These are phyloP conservation scores for Nicotiana undulata DNA, from an alignment of 257 asterid genomes.

Conservation along the genomic window DNA sequence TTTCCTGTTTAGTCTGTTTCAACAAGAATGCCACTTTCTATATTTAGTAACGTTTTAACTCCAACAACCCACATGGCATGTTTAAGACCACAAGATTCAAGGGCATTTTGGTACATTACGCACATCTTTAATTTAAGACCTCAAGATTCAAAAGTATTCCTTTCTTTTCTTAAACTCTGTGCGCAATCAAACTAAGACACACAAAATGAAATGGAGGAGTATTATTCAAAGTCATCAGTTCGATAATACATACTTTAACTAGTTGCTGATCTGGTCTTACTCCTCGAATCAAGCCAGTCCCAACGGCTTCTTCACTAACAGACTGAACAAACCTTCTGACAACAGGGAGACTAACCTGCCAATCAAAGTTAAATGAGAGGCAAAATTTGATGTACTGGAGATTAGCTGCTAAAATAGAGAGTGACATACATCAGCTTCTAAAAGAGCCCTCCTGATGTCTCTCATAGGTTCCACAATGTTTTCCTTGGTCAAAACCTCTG, in stretches of 20 bases:
- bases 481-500: slow-evolving; percentile 95
- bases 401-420: slow-evolving; percentile 4
- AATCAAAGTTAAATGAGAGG: slow-evolving; percentile 4
- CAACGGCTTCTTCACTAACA: slow-evolving; percentile 86
- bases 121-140: too few species aligned
- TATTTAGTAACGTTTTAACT: too few species aligned
- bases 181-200: too few species aligned
- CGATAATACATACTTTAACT: slow-evolving; percentile 58
- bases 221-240: background rate
- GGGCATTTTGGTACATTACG: too few species aligned
- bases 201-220: too few species aligned
- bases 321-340: slow-evolving; percentile 93
- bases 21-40: too few species aligned
- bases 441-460: slow-evolving; percentile 89
- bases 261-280: slow-evolving; percentile 94
- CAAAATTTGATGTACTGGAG: background rate
- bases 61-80: too few species aligned
- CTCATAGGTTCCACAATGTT: slow-evolving; percentile 94
- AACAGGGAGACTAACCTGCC: slow-evolving; percentile 98
- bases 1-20: too few species aligned
- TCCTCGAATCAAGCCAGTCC: slow-evolving; percentile 87
- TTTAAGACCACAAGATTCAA: too few species aligned
- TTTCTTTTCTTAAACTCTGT: too few species aligned
- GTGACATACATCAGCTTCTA: slow-evolving; percentile 88
- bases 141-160: too few species aligned